These are phyloP conservation scores for Choiromyces venosus DNA, from an alignment of 495 filamentous ascomycete species.

Conservation along the genomic window DNA sequence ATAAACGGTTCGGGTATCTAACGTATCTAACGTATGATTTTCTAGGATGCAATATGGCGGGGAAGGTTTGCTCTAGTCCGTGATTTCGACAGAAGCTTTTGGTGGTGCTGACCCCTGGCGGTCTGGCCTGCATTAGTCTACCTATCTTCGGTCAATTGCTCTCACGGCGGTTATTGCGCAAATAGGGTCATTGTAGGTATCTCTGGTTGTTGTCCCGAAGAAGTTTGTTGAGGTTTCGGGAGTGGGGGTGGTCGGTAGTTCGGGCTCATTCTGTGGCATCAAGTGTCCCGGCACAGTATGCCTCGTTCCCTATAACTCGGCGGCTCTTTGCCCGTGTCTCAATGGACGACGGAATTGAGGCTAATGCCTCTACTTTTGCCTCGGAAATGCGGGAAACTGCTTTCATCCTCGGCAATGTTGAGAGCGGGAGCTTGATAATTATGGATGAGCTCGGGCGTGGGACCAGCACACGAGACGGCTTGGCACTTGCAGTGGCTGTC, in stretches of 20 bases:
- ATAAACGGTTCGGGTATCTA: slow-evolving; percentile 32
- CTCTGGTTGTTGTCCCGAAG: slow-evolving; percentile 18
- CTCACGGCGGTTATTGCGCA: slow-evolving; percentile 88
- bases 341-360: slow-evolving; percentile 80
- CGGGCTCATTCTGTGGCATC: not conserved
- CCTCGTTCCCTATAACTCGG: slow-evolving; percentile 70
- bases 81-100: not conserved
- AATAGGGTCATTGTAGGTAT: slow-evolving; percentile 65
- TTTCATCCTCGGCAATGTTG: slow-evolving; percentile 66
- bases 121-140: slow-evolving; percentile 47
- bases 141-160: slow-evolving; percentile 82
- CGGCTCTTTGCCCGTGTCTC: slow-evolving; percentile 84
- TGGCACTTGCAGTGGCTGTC: slow-evolving; percentile 83
- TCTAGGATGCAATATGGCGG: slow-evolving; percentile 90
- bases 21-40: slow-evolving; percentile 28
- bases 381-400: slow-evolving; percentile 95
- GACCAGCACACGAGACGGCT: slow-evolving; percentile 80
- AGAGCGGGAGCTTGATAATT: slow-evolving; percentile 69
- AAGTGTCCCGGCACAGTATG: slow-evolving; percentile 71
- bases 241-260: not conserved
- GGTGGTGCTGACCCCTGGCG: not conserved
- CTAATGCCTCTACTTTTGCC: slow-evolving; percentile 87
- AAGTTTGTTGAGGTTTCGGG: slow-evolving; percentile 4
- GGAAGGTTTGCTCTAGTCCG: slow-evolving; percentile 55
- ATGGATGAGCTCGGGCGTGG: slow-evolving; percentile 92